Conservation (phyloP, 1,284 basidiomycete species). For the Trichosporon faecale region DNA sequence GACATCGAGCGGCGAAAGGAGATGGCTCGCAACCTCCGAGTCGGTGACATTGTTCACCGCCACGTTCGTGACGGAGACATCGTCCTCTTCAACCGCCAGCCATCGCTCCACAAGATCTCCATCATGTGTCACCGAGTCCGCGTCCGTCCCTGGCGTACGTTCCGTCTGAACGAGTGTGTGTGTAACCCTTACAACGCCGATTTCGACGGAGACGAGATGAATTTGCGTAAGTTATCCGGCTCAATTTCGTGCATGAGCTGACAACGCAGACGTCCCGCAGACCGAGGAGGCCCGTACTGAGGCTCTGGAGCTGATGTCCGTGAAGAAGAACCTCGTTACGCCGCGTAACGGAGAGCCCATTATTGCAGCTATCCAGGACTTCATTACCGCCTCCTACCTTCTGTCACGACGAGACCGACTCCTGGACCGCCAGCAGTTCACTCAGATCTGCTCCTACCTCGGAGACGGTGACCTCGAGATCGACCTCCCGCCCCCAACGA, state of each 20-base stretch:
- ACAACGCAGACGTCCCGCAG: slow-evolving; percentile 81
- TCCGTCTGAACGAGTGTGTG: slow-evolving; percentile 97
- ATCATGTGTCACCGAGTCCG: slow-evolving; percentile 96
- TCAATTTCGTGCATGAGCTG: slow-evolving; percentile 13
- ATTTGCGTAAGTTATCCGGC: slow-evolving; percentile 68
- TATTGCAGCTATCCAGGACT: slow-evolving; percentile 96
- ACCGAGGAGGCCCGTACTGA: slow-evolving; percentile 98
- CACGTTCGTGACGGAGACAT: slow-evolving; percentile 96
- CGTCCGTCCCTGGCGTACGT: slow-evolving; percentile 94
- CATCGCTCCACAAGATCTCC: slow-evolving; percentile 95
- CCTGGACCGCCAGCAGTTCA: slow-evolving; percentile 91
- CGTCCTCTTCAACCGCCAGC: slow-evolving; percentile 97
- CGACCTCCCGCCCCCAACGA: slow-evolving; percentile 90
- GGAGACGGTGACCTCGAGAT: slow-evolving; percentile 88
- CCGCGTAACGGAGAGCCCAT: slow-evolving; percentile 97
- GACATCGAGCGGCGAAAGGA: slow-evolving; percentile 39
- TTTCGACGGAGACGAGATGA: slow-evolving; percentile 99
- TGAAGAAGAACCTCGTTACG: slow-evolving; percentile 96
- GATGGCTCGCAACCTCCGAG: slow-evolving; percentile 43
- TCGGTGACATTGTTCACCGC: slow-evolving; percentile 52
- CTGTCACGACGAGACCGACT: slow-evolving; percentile 90
- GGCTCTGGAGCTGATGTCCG: slow-evolving; percentile 95
- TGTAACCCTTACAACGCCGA: slow-evolving; percentile 99
- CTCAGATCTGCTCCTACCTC: slow-evolving; percentile 93
- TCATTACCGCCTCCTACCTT: slow-evolving; percentile 96